Evolutionary conservation across 768 basidiomycete genomes (phyloP).

Genomic region (Collybia sordida): DNA sequence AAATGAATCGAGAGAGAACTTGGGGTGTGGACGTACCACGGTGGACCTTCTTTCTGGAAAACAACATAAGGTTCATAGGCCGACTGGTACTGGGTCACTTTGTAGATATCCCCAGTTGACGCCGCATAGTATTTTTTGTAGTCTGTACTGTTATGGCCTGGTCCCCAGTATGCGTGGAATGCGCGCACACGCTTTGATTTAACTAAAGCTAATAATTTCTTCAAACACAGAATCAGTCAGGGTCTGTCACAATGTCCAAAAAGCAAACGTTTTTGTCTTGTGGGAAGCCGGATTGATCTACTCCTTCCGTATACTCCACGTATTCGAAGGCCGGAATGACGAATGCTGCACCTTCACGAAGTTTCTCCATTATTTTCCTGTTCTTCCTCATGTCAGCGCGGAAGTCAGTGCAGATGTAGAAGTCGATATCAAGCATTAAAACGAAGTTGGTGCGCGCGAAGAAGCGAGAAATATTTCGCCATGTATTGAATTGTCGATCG

Average conservation of each 20-base stretch:
- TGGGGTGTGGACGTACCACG: slow-evolving; percentile 51
- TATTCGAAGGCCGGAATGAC: slow-evolving; percentile 90
- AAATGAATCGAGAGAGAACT: neutral
- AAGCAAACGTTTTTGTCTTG: slow-evolving; percentile 59
- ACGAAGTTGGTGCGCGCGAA: slow-evolving; percentile 83
- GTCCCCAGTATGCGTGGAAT: slow-evolving; percentile 78
- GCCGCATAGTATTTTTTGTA: slow-evolving; percentile 68
- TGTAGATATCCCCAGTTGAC: slow-evolving; percentile 66
- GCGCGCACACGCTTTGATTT: slow-evolving; percentile 57
- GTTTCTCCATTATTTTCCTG: slow-evolving; percentile 37
- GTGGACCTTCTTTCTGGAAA: slow-evolving; percentile 71
- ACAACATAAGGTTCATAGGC: slow-evolving; percentile 90
- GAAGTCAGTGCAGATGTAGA: slow-evolving; percentile 82
- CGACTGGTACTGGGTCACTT: slow-evolving; percentile 73
- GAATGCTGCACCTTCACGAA: slow-evolving; percentile 69
- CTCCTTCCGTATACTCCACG: slow-evolving; percentile 60
- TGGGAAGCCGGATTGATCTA: slow-evolving; percentile 60
- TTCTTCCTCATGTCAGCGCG: slow-evolving; percentile 52
- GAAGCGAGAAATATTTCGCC: slow-evolving; percentile 83
- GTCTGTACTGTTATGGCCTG: slow-evolving; percentile 81
- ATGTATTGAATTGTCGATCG: slow-evolving; percentile 86
- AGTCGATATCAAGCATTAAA: slow-evolving; percentile 93
- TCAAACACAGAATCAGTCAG: slow-evolving; percentile 1
- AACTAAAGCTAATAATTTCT: slow-evolving; percentile 63
- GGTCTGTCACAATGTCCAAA: neutral